These are phyloP conservation scores for Diplodia scrobiculata DNA, from an alignment of 2,329 filamentous ascomycete genomes.

Conservation along the genomic window DNA sequence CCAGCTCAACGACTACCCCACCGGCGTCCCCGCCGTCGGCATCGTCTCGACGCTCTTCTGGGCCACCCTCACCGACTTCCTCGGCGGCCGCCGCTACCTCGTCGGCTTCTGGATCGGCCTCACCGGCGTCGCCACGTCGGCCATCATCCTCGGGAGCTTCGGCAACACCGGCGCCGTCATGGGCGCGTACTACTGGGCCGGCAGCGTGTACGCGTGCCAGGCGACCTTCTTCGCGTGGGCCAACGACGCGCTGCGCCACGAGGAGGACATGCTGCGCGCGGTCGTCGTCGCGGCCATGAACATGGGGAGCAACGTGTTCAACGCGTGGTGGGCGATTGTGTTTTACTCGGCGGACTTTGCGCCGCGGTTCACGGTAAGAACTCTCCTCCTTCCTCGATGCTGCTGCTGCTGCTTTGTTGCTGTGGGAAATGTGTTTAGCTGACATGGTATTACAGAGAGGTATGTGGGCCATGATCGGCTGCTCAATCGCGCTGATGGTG, in stretches of 20 bases:
- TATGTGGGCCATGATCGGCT: slow-evolving; percentile 74
- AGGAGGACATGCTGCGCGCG: slow-evolving; percentile 64
- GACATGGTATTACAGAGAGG: slow-evolving; percentile 51
- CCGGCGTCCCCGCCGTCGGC: slow-evolving; percentile 56
- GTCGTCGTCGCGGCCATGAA: slow-evolving; percentile 75
- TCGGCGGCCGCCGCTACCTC: slow-evolving; percentile 64
- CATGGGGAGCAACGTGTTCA: slow-evolving; percentile 66
- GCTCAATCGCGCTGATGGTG: slow-evolving; percentile 59
- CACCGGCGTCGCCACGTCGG: slow-evolving; percentile 64
- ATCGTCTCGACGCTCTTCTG: slow-evolving; percentile 65
- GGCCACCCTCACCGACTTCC: slow-evolving; percentile 67
- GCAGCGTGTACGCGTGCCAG: slow-evolving; percentile 70
- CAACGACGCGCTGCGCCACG: slow-evolving; percentile 67
- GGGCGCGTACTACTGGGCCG: slow-evolving; percentile 70
- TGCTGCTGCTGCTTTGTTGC: background rate
- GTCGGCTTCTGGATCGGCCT: slow-evolving; percentile 68
- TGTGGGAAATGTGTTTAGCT: slow-evolving; percentile 2
- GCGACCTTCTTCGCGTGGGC: slow-evolving; percentile 76
- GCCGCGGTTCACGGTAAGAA: slow-evolving; percentile 63
- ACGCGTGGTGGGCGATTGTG: slow-evolving; percentile 72
- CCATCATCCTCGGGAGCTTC: slow-evolving; percentile 61
- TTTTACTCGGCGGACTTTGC: slow-evolving; percentile 70
- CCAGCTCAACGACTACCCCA: slow-evolving; percentile 58
- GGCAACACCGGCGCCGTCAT: slow-evolving; percentile 60
- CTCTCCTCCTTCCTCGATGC: slow-evolving; percentile 22